Base-by-base conservation (phyloP, 352 stramenopile genomes). In the Pythium rishiriense region DNA sequence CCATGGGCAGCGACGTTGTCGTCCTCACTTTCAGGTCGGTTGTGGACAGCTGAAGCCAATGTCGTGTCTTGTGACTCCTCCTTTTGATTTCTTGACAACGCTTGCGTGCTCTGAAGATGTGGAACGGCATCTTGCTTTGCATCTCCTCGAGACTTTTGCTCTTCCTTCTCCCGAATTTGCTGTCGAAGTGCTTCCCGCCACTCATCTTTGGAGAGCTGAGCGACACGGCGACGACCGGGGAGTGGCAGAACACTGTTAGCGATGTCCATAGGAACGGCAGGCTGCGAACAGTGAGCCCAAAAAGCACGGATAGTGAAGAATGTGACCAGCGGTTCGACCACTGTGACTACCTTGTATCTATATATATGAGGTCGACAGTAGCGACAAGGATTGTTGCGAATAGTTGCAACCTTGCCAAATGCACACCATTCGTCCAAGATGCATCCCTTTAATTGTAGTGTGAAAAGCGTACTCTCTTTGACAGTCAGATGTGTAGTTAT, bases 101-200 rank as follows among this genome's bases (percentile, higher is more conserved):
- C 26, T n/a, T 47, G 41, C 4, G 41, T 15, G n/a, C 17, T 4
- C 19, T 47, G 17, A 26, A 4, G 41, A 47, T 2, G 37, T 21
- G 6, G 31, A 11, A 8, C 24, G 19, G 45, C 29, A 5, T 24
- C 28, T 21, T 33, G 19, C 8, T 70, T 26, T 7, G 42, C 28
- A 24, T 64, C 35, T n/a, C n/a, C n/a, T n/a, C n/a, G n/a, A n/a
- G n/a, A n/a, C 31, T 60, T 48, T 46, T 66, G 63, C 24, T 54
- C 26, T 31, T 77, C 60, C 48, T 79, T 81, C 39, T 78, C 74
- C 12, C 63, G 57, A 25, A 76, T 64, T 58, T 79, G 71, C 48
- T 77, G 68, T 43, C 75, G 47, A 21, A 81, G 54, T 7, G 74
- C 71, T 35, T 68, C 60, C 7, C 68, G 68, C 74, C 74, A 79